Base-by-base conservation (phyloP, 208 protist species). In the Wallacemonas sp. region DNA sequence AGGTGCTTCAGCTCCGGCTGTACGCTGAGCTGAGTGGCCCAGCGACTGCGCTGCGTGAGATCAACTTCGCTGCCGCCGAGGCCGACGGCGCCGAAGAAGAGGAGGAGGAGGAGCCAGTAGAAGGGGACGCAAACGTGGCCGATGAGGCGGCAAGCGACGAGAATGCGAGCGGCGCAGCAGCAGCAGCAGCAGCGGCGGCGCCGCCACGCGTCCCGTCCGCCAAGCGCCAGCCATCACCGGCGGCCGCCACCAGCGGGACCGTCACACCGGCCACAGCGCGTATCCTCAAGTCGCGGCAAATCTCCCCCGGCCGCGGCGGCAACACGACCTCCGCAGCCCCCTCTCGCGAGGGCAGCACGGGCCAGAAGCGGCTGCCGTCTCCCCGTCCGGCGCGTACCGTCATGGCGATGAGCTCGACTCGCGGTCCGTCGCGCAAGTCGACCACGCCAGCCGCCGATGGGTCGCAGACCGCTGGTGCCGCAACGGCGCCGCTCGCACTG, bases 1-100 rank as follows among this genome's bases (percentile, higher is more conserved):
- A 78, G 57, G 72, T 76, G 24, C 34, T 80, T 41, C 66, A 70
- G 16, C 47, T 84, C 32, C 49, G 57, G 9, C 74, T 84, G 11
- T 78, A 52, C 66, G 78, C 63, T 0, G 24, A 30, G 11, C 54
- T 84, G 23, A 65, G 38, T 17, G 78, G 78, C 12, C 43, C 72
- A 0, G 56, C 54, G 17, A 32, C 64, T 12, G 49, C 61, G 2
- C 12, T 84, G 12, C 16, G 23, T 0, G 56, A 61, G 16, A 74
- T 83, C 27, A 61, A 83, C 61, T 83, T 66, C 60, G 26, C 19
- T 2, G 23, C 57, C 0, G 56, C 72, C 0, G 78, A 83, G 36
- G 68, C 39, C 2, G 43, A 49, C 5, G 48, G 52, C 38, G 27
- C 21, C 36, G 34, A 58, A 1, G 41, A 57, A 11, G 57, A 70